Conservation (phyloP, 2,329 filamentous ascomycete species). For the Cercospora sp. region DNA sequence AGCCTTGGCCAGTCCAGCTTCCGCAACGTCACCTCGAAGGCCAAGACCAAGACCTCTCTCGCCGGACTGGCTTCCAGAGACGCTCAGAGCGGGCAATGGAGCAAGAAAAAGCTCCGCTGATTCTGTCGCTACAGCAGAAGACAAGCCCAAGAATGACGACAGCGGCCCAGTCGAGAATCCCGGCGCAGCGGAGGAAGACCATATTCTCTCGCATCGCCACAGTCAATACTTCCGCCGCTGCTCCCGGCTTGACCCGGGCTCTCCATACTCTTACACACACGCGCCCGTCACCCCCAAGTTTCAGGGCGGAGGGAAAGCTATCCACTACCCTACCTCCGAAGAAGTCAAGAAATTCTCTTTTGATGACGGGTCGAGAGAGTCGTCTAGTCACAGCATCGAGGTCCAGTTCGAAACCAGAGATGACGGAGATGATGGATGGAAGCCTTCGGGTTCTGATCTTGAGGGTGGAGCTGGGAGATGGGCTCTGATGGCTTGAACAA, state of each 20-base stretch:
- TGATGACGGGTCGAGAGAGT: neutral
- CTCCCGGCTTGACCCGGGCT: neutral
- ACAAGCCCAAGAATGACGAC: neutral
- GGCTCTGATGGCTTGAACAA: slow-evolving; percentile 6
- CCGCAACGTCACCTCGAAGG: neutral
- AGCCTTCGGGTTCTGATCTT: slow-evolving; percentile 4
- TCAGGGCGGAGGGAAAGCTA: neutral
- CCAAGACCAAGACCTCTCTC: neutral
- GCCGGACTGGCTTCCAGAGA: slow-evolving; percentile 10
- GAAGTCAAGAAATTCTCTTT: slow-evolving; percentile 1
- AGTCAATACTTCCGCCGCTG: neutral
- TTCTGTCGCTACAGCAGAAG: neutral
- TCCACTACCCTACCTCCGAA: neutral
- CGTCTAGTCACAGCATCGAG: neutral
- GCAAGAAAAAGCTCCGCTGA: neutral
- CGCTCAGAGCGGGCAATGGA: neutral
- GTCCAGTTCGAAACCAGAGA: neutral
- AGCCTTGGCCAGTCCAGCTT: neutral
- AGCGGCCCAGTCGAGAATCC: neutral
- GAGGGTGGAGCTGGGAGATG: neutral
- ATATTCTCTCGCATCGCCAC: neutral
- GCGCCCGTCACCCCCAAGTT: neutral
- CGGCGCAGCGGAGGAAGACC: neutral
- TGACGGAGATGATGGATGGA: slow-evolving; percentile 19
- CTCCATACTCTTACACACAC: neutral